Percentiles rank a stretch among this genome's conserved stretches.
Conservation (phyloP, 208 protist genomes). For the Trypanosoma avium region DNA sequence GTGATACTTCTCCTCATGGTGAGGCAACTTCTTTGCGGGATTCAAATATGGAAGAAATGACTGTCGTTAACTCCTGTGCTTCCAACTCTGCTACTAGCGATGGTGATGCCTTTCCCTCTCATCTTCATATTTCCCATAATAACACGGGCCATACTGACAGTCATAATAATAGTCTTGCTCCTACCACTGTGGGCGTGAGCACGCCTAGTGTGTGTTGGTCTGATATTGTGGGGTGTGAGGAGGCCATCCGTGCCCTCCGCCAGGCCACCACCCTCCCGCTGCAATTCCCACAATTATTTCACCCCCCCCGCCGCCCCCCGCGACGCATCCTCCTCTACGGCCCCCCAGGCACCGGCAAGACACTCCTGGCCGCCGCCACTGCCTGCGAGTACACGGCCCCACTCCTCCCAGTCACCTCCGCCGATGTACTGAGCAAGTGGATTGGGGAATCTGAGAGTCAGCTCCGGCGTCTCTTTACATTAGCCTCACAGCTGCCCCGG, state of each 20-base stretch:
- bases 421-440: conserved; percentile 97
- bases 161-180: too few species aligned
- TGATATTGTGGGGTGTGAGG: conserved; percentile 95
- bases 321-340: conserved; percentile 92
- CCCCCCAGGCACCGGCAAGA: conserved; percentile 80
- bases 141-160: too few species aligned
- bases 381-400: conserved; percentile 88
- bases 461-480: conserved; percentile 93
- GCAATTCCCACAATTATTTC: conserved; percentile 97
- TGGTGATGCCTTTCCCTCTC: too few species aligned
- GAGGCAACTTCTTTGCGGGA: too few species aligned
- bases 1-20: neutral
- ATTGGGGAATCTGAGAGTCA: conserved; percentile 97
- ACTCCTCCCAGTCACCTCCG: conserved; percentile 93
- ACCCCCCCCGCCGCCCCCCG: conserved; percentile 88
- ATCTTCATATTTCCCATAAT: too few species aligned
- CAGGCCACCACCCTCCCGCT: conserved; percentile 97
- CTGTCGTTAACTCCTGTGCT: too few species aligned
- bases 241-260: conserved; percentile 95
- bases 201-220: conserved; percentile 51
- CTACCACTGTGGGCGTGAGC: neutral
- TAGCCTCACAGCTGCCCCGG: conserved; percentile 40
- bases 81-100: too few species aligned
- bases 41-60: too few species aligned
- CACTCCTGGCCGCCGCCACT: conserved; percentile 91